These are phyloP conservation scores for Lachnellula subtilissima DNA, from an alignment of 2,329 filamentous ascomycete species.

Conservation along the genomic window DNA sequence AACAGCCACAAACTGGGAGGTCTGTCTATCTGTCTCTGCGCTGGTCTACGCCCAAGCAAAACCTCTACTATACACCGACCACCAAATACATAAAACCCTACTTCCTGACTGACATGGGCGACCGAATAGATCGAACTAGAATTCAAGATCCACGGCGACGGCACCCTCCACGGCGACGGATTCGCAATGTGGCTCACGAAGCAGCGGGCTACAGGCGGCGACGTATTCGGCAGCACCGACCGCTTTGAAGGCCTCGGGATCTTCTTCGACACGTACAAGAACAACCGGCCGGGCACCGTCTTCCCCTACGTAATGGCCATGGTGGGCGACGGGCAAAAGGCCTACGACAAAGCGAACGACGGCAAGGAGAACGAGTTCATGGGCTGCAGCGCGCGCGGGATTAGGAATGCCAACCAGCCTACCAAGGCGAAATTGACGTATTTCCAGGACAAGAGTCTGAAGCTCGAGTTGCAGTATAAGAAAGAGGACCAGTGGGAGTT, in stretches of 20 bases:
- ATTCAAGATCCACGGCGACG: slow-evolving; percentile 86
- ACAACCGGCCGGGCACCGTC: slow-evolving; percentile 89
- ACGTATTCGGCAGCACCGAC: slow-evolving; percentile 84
- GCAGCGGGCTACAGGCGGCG: slow-evolving; percentile 72
- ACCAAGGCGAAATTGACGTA: slow-evolving; percentile 89
- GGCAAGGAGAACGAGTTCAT: slow-evolving; percentile 90
- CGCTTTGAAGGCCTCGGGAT: slow-evolving; percentile 90
- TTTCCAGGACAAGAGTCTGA: slow-evolving; percentile 91
- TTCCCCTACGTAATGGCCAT: slow-evolving; percentile 99
- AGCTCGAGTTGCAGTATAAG: slow-evolving; percentile 93
- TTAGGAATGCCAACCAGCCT: slow-evolving; percentile 72
- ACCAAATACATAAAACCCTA: neutral
- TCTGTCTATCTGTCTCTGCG: slow-evolving; percentile 29
- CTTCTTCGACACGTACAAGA: slow-evolving; percentile 98
- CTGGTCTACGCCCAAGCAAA: too few relatives aligned
- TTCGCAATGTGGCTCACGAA: slow-evolving; percentile 98
- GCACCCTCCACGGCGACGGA: slow-evolving; percentile 89
- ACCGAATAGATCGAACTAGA: slow-evolving; percentile 71
- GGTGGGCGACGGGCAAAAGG: slow-evolving; percentile 84
- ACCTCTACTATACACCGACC: too few relatives aligned
- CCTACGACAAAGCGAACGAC: slow-evolving; percentile 90
- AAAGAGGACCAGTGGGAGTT: slow-evolving; percentile 78
- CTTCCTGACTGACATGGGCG: neutral
- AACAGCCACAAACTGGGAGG: slow-evolving; percentile 97
- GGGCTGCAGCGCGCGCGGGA: slow-evolving; percentile 88